Evolutionary conservation across 2,329 filamentous ascomycete genomes (phyloP).

Genomic region (Nigrospora sphaerica): DNA sequence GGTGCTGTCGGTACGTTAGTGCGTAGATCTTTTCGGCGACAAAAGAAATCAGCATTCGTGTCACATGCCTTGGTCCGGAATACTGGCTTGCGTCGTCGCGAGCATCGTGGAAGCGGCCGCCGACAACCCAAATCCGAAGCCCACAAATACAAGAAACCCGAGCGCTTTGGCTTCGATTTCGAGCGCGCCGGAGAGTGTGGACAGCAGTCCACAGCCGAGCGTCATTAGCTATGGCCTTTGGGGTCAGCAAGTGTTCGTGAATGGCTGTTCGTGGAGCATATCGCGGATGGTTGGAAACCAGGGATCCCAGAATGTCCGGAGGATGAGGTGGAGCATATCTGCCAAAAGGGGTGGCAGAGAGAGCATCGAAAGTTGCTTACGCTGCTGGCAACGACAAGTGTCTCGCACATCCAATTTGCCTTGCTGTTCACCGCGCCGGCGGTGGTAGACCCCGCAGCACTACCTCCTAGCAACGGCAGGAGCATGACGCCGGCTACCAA

Average conservation of each 20-base stretch:
- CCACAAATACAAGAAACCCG: slow-evolving; percentile 43
- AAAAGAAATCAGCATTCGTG: background rate
- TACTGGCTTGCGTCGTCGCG: slow-evolving; percentile 31
- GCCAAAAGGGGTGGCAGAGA: too few relatives aligned
- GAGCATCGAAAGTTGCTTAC: too few relatives aligned
- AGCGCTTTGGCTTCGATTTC: slow-evolving; percentile 36
- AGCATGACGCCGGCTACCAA: slow-evolving; percentile 43
- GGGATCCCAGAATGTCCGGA: too few relatives aligned
- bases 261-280: too few relatives aligned
- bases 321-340: too few relatives aligned
- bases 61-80: slow-evolving; percentile 36
- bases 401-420: slow-evolving; percentile 34
- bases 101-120: slow-evolving; percentile 41
- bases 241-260: too few relatives aligned
- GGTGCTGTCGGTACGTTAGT: slow-evolving; percentile 28
- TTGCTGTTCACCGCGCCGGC: slow-evolving; percentile 34
- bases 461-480: slow-evolving; percentile 43
- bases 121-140: slow-evolving; percentile 43
- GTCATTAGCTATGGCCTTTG: slow-evolving; percentile 24
- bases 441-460: slow-evolving; percentile 35
- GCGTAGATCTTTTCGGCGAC: background rate
- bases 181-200: slow-evolving; percentile 25
- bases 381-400: slow-evolving; percentile 30
- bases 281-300: too few relatives aligned
- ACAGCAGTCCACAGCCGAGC: slow-evolving; percentile 39